phyloP scores from a whole-genome alignment of 352 stramenopile species.

The Phytophthora brassicae region DNA sequence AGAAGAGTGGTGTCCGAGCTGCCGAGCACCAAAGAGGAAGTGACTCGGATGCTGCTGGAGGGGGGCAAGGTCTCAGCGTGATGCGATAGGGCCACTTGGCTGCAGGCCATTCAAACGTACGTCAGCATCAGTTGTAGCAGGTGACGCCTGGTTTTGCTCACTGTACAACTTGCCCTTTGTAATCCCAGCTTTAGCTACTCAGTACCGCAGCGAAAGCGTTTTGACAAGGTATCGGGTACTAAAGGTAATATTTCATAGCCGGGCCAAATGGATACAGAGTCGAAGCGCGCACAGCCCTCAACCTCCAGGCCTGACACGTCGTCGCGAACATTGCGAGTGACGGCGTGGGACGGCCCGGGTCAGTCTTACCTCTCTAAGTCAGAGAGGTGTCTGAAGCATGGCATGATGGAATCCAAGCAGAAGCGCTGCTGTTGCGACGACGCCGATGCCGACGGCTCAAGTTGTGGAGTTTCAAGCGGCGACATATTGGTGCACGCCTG shows the following conservation, averaged over 20 bases:
- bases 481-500: not conserved
- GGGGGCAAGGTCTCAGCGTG: constrained; percentile 15
- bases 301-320: constrained; percentile 32
- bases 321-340: constrained; percentile 2
- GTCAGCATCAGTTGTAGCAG: constrained; percentile 21
- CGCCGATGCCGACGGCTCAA: not conserved
- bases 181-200: not conserved
- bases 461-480: not conserved
- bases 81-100: constrained; percentile 27
- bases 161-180: constrained; percentile 1
- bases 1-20: constrained; percentile 8
- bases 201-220: constrained; percentile 15
- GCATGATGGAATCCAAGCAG: too few species aligned
- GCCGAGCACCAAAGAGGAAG: constrained; percentile 29
- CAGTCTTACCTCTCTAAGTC: too few species aligned
- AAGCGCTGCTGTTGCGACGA: not conserved
- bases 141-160: constrained; percentile 18
- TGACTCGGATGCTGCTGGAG: constrained; percentile 12
- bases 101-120: constrained; percentile 38
- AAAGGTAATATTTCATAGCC: constrained; percentile 1
- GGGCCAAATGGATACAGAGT: constrained; percentile 12
- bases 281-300: constrained; percentile 6
- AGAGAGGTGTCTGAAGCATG: too few species aligned
- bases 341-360: too few species aligned
- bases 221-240: constrained; percentile 5